phyloP scores from a whole-genome alignment of 2,329 filamentous ascomycete species.

The Trichophyton simii region DNA sequence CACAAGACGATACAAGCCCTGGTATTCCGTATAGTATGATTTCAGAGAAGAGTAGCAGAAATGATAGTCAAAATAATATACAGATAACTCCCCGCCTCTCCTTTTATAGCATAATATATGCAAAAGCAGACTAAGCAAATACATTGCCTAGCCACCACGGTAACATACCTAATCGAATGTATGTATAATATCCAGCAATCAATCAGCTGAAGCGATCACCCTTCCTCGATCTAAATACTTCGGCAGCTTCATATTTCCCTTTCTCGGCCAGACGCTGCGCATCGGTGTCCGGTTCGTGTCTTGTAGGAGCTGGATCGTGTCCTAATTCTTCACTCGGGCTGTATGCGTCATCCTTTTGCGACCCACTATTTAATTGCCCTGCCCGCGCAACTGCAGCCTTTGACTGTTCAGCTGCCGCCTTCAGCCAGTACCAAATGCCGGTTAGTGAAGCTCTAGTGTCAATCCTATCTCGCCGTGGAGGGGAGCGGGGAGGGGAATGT shows the following conservation, averaged over 20 bases:
- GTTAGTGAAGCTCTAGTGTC: slow-evolving; percentile 7
- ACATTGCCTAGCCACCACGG: not conserved
- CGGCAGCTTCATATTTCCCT: slow-evolving; percentile 76
- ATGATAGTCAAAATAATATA: no score
- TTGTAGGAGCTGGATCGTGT: slow-evolving; percentile 71
- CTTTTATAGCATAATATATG: not conserved
- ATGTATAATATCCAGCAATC: not conserved
- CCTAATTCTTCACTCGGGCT: slow-evolving; percentile 62
- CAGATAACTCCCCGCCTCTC: no score
- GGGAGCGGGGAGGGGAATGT: not conserved
- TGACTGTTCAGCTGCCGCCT: slow-evolving; percentile 17
- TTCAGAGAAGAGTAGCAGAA: no score
- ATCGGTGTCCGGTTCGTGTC: slow-evolving; percentile 64
- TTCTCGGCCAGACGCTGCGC: slow-evolving; percentile 56
- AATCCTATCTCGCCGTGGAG: not conserved
- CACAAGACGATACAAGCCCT: no score
- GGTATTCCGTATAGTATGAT: no score
- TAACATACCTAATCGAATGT: not conserved
- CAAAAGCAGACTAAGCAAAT: not conserved
- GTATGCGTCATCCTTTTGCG: slow-evolving; percentile 41
- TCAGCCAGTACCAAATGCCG: slow-evolving; percentile 19
- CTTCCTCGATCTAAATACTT: slow-evolving; percentile 64
- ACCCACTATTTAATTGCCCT: slow-evolving; percentile 5
- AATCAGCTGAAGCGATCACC: slow-evolving; percentile 68
- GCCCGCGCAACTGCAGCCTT: slow-evolving; percentile 15